These are phyloP conservation scores for Hibiscus tridactylites DNA, from an alignment of 345 rosid genomes.

Conservation along the genomic window DNA sequence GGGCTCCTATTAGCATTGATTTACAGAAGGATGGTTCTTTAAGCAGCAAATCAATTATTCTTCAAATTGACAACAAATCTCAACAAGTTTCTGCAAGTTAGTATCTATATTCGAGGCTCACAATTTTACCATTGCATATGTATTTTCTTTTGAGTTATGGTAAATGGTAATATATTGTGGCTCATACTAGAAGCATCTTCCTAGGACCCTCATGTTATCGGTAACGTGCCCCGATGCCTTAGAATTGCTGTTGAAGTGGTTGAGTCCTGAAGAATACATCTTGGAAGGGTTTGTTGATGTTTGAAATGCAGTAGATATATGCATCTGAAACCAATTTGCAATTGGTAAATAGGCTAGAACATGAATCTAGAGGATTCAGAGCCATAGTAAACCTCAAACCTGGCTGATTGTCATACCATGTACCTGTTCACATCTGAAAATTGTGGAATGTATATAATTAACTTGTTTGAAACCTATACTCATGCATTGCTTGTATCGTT, in stretches of 20 bases:
- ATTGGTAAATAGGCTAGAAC: not conserved
- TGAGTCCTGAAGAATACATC: not conserved
- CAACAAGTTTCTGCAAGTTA: slow-evolving; percentile 94
- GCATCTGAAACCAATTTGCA: not conserved
- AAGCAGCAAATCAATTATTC: slow-evolving; percentile 71
- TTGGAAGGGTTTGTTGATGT: not conserved
- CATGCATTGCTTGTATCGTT: not conserved
- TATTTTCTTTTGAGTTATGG: slow-evolving; percentile 4
- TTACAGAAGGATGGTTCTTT: slow-evolving; percentile 59
- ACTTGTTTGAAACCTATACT: not conserved
- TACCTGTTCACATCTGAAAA: not conserved
- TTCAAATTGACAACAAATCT: slow-evolving; percentile 82
- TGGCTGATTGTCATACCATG: not conserved
- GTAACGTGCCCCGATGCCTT: not conserved
- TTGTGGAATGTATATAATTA: not conserved
- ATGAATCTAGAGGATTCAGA: not conserved
- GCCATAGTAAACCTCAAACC: not conserved
- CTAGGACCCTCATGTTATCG: not conserved
- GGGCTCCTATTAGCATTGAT: slow-evolving; percentile 84
- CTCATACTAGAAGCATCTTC: not conserved
- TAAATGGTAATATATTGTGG: not conserved
- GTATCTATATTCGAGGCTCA: slow-evolving; percentile 6
- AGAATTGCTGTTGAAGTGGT: not conserved
- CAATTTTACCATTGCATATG: not conserved
- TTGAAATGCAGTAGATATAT: not conserved